Conservation (phyloP, 2,329 filamentous ascomycete genomes). For the Massarina eburnea region DNA sequence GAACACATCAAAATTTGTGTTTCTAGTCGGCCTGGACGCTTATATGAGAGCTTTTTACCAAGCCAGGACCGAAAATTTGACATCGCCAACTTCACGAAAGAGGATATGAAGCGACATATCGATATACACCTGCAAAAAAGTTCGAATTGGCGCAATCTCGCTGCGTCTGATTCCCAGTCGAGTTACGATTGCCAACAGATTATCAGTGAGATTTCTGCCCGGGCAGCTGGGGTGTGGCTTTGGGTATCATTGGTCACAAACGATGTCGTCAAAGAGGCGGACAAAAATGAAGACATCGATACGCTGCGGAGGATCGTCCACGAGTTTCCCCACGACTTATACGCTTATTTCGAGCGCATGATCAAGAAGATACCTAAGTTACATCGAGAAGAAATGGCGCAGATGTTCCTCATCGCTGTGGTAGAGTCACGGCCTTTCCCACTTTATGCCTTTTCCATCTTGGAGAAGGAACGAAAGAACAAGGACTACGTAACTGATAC, state of each 20-base stretch:
- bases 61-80: conserved; percentile 3
- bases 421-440: conserved; percentile 6
- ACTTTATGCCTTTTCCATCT: conserved; percentile 9
- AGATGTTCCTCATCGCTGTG: conserved; percentile 9
- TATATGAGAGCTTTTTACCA: conserved; percentile 9
- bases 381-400: conserved; percentile 11
- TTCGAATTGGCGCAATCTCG: conserved; percentile 3
- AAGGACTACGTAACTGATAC: conserved; percentile 1
- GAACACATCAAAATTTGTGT: conserved; percentile 17
- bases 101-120: conserved; percentile 14
- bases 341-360: conserved; percentile 12
- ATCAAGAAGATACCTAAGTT: conserved; percentile 4
- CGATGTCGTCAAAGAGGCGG: conserved; percentile 8
- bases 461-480: conserved; percentile 9
- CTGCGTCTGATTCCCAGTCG: neutral
- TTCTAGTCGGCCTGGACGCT: conserved; percentile 17
- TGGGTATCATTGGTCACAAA: conserved; percentile 14
- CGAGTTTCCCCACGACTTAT: conserved; percentile 8
- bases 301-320: conserved; percentile 7
- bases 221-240: conserved; percentile 13
- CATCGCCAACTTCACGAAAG: conserved; percentile 12
- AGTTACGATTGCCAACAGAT: conserved; percentile 3
- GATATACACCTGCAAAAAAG: conserved; percentile 3
- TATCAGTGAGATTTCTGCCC: conserved; percentile 3
- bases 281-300: conserved; percentile 5